Percentiles rank a stretch among this genome's conserved stretches.
phyloP scores from a whole-genome alignment of 225 moss, liverwort and hornwort genomes.

The Antitrichia curtipendula region DNA sequence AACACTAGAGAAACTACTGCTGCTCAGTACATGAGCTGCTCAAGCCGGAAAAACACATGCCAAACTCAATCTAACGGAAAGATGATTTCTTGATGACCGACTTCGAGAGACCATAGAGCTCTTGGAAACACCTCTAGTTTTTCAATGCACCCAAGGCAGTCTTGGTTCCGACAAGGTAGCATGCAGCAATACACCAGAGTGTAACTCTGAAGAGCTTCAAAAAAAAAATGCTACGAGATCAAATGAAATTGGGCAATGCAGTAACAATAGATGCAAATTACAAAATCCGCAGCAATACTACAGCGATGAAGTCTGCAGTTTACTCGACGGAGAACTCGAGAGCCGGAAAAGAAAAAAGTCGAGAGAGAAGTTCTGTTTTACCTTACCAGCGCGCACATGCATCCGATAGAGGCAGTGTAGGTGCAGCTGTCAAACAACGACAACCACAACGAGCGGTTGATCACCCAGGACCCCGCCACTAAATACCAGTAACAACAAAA shows the following conservation, averaged over 20 bases:
- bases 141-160: not conserved
- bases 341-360: not conserved
- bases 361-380: not conserved
- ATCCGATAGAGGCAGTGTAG: not conserved
- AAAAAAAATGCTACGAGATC: not conserved
- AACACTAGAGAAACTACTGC: not conserved
- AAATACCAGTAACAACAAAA: not conserved
- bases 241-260: not conserved
- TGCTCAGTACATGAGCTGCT: not conserved
- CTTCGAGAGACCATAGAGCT: not conserved
- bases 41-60: not conserved
- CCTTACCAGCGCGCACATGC: not conserved
- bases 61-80: not conserved
- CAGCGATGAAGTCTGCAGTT: not conserved
- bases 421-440: not conserved
- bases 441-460: not conserved
- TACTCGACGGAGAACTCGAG: not conserved
- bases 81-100: not conserved
- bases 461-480: not conserved
- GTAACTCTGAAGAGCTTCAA: not conserved
- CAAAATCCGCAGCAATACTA: not conserved
- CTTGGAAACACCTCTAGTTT: not conserved
- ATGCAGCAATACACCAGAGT: not conserved
- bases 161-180: not conserved
- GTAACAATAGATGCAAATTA: not conserved